These are phyloP conservation scores for Dipodascus geniculatus DNA, from an alignment of 805 yeast species.

Conservation along the genomic window DNA sequence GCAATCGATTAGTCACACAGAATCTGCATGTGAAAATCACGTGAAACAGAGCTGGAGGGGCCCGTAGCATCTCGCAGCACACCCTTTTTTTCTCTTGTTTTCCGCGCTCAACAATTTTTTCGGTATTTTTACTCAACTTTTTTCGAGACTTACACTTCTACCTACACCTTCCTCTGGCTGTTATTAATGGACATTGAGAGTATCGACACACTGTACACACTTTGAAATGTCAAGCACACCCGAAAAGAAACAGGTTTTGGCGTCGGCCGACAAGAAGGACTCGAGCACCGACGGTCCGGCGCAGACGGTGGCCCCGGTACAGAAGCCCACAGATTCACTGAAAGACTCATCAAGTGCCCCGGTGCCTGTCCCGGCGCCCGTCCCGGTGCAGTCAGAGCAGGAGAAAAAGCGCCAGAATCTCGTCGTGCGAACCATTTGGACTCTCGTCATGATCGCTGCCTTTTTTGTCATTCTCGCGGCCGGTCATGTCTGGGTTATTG, in stretches of 20 bases:
- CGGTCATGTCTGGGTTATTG: constrained; percentile 76
- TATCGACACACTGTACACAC: not conserved
- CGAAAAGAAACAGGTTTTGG: not conserved
- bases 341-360: too few relatives aligned
- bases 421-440: constrained; percentile 83
- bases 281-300: not conserved
- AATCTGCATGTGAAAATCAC: not conserved
- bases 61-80: not conserved
- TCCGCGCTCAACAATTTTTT: not conserved
- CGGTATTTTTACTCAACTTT: not conserved
- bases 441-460: constrained; percentile 74
- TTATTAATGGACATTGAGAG: not conserved
- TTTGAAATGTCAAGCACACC: not conserved
- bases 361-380: too few relatives aligned
- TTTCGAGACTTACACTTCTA: not conserved
- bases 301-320: too few relatives aligned
- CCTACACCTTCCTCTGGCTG: not conserved
- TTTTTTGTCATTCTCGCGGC: constrained; percentile 61
- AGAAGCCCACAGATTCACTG: too few relatives aligned
- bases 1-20: not conserved
- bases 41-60: not conserved
- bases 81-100: not conserved
- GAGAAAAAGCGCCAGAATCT: constrained; percentile 74
- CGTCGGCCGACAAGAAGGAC: not conserved
- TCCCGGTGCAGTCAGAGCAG: constrained; percentile 25